A percentile compares a stretch with the other conserved stretches of the same genome.
Conservation (phyloP, 139 green algal species). For the Chlamydomonas schloesseri region DNA sequence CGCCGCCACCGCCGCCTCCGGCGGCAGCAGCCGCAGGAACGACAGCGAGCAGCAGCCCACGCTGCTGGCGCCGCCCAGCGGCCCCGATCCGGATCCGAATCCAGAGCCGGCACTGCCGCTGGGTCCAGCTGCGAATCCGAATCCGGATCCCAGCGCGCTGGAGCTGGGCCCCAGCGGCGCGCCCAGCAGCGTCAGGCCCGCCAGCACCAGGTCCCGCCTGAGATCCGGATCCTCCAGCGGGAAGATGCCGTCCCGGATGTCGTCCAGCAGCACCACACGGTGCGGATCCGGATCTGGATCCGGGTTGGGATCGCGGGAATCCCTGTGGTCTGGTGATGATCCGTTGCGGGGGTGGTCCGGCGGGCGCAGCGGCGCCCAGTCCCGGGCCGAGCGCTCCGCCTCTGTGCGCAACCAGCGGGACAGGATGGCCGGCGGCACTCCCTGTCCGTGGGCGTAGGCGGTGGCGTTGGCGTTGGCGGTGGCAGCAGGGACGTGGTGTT, state of each 20-base stretch:
- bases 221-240: conserved; percentile 48
- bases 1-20: neutral
- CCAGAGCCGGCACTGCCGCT: too few relatives aligned
- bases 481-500: too few relatives aligned
- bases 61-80: neutral
- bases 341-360: neutral
- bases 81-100: too few relatives aligned
- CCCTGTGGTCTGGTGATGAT: too few relatives aligned
- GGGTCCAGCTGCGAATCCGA: too few relatives aligned
- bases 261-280: conserved; percentile 45
- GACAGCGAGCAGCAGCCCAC: neutral
- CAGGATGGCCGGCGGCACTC: conserved; percentile 28
- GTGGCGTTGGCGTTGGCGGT: too few relatives aligned
- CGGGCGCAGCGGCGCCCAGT: conserved; percentile 20
- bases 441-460: conserved; percentile 49
- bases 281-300: conserved; percentile 11
- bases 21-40: conserved; percentile 23
- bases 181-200: conserved; percentile 71
- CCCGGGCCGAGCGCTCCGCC: conserved; percentile 1
- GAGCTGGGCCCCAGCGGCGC: conserved; percentile 52
- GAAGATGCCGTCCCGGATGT: conserved; percentile 50
- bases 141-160: too few relatives aligned
- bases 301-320: neutral
- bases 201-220: conserved; percentile 55
- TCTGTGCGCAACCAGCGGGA: conserved; percentile 41